Percentiles rank a stretch among this genome's conserved stretches.
Evolutionary conservation across 192 early-diverging fungal species (phyloP).

Genomic region (Backusella parvicylindrica): DNA sequence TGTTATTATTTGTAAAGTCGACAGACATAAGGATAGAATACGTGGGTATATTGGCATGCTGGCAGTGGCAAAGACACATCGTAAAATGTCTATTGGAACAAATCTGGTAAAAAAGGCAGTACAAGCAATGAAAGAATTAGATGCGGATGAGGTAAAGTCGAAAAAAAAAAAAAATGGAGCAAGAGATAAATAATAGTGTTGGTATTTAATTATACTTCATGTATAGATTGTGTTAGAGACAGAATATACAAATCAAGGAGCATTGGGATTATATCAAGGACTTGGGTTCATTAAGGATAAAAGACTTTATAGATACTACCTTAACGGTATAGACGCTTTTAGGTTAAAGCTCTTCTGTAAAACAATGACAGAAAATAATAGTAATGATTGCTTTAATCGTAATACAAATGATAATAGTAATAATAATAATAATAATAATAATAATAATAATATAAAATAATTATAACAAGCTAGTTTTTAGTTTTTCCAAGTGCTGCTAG

Average conservation of each 20-base stretch:
- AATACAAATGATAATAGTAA: not conserved
- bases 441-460: not conserved
- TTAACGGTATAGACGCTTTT: slow-evolving; percentile 92
- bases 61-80: slow-evolving; percentile 76
- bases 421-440: not conserved
- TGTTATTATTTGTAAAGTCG: slow-evolving; percentile 88
- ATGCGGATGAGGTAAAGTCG: slow-evolving; percentile 76
- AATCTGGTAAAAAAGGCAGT: slow-evolving; percentile 72
- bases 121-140: slow-evolving; percentile 65
- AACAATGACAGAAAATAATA: slow-evolving; percentile 23
- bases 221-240: slow-evolving; percentile 82
- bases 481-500: slow-evolving; percentile 15
- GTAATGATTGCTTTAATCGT: not conserved
- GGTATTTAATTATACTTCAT: not conserved
- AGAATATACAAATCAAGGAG: slow-evolving; percentile 81
- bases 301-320: slow-evolving; percentile 84
- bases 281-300: slow-evolving; percentile 95
- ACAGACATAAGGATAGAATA: slow-evolving; percentile 57
- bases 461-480: not conserved
- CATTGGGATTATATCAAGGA: slow-evolving; percentile 82
- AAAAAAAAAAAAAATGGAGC: not conserved
- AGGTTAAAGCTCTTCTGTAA: slow-evolving; percentile 71
- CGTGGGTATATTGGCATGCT: slow-evolving; percentile 99
- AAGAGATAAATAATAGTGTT: not conserved
- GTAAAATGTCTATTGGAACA: slow-evolving; percentile 78